Evolutionary conservation across 2,329 filamentous ascomycete species (phyloP).

Genomic region (Trichoderma sp.): DNA sequence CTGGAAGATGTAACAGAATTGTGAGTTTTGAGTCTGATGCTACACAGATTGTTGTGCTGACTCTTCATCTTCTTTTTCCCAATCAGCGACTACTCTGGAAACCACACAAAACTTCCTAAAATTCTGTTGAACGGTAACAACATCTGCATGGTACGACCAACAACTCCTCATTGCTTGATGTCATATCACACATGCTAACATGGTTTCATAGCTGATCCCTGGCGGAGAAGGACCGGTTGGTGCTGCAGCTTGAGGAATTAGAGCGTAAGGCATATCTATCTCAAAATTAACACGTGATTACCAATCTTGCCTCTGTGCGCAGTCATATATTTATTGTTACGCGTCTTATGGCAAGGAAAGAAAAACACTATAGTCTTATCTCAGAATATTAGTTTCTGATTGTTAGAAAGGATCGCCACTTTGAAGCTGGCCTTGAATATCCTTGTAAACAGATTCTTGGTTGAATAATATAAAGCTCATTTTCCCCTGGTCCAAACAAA

Average conservation of each 20-base stretch:
- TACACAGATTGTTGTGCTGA: neutral
- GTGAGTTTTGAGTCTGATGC: conserved; percentile 52
- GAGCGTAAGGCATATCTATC: neutral
- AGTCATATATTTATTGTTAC: neutral
- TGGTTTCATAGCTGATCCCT: conserved; percentile 65
- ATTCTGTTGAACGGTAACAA: conserved; percentile 98
- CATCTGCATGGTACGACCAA: conserved; percentile 85
- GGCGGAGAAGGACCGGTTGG: conserved; percentile 70
- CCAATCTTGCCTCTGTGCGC: neutral
- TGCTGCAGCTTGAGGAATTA: conserved; percentile 30
- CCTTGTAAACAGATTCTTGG: conserved; percentile 2
- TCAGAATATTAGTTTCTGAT: neutral
- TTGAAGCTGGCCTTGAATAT: neutral
- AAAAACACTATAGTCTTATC: neutral
- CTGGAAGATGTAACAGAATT: conserved; percentile 96
- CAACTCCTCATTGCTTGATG: neutral
- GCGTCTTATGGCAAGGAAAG: neutral
- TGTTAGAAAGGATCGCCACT: neutral
- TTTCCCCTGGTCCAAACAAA: conserved; percentile 7
- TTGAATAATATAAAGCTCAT: conserved; percentile 6
- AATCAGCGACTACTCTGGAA: conserved; percentile 82
- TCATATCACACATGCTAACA: conserved; percentile 17
- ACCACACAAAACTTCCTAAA: conserved; percentile 86
- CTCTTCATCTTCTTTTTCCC: neutral
- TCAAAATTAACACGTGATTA: conserved; percentile 11